Conservation (phyloP, 2,329 filamentous ascomycete species). For the Pseudopyricularia cyperi region DNA sequence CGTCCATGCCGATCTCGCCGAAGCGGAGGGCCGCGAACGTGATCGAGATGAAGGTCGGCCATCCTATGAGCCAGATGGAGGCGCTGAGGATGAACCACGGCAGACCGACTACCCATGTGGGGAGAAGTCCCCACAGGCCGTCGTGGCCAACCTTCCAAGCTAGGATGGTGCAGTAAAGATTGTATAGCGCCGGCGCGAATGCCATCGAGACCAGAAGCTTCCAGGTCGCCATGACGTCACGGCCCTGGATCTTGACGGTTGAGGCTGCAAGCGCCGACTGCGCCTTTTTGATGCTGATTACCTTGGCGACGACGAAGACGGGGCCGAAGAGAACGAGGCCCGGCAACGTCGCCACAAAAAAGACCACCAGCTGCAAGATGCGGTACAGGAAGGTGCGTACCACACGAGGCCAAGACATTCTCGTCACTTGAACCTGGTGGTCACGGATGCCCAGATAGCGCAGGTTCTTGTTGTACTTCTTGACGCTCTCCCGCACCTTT, state of each 20-base stretch:
- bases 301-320: conserved; percentile 72
- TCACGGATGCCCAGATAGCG: conserved; percentile 79
- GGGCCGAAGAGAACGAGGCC: conserved; percentile 73
- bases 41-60: conserved; percentile 71
- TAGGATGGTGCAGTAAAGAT: conserved; percentile 64
- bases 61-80: conserved; percentile 54
- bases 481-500: conserved; percentile 60
- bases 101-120: conserved; percentile 45
- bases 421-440: conserved; percentile 88
- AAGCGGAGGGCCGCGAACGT: conserved; percentile 91
- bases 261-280: conserved; percentile 73
- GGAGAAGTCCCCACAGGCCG: conserved; percentile 69
- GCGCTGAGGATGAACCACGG: conserved; percentile 50
- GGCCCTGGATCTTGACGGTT: conserved; percentile 76
- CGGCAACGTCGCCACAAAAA: conserved; percentile 72
- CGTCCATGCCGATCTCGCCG: conserved; percentile 98
- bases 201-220: conserved; percentile 82
- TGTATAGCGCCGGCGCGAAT: conserved; percentile 70
- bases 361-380: conserved; percentile 59
- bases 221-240: conserved; percentile 89
- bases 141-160: conserved; percentile 70
- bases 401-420: conserved; percentile 65
- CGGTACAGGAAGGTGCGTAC: conserved; percentile 69
- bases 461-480: conserved; percentile 76
- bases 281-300: conserved; percentile 72